Base-by-base conservation (phyloP, 2,329 filamentous ascomycete species). In the Tolypocladium ophioglossoides region DNA sequence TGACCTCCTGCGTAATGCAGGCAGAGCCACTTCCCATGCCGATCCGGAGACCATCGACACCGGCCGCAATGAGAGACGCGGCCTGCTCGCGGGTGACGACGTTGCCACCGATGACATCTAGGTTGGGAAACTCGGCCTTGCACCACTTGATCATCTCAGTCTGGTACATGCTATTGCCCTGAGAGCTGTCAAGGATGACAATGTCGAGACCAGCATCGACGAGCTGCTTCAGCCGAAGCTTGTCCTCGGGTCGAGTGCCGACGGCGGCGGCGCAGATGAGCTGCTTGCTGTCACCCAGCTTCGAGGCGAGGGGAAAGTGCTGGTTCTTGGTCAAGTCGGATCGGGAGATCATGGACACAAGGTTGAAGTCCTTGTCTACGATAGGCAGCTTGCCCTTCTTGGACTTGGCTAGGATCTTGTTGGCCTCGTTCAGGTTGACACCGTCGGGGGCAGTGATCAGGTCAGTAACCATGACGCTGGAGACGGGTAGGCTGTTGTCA, bases 331-430 rank as follows among this genome's bases (percentile, higher is more conserved):
- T 96, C 74, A 99, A 77, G 74, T 99, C 94, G 64, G 91, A 96
- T 64, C 94, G 85, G 59, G 89, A 91, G 69, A 96, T 86, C 78
- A 95, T 87, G 62, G 94, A 96, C 58, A 96, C 84, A 50, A 96
- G 81, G 76, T 95, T 95, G 68, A 85, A 86, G 52, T 85, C 75
- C 66, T 83, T 78, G 73, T 96, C 91, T 51, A 96, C 85, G 58
- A 96, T 95, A 57, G 91, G 91, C 56, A 96, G 84, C 79, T 96
- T 96, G 74, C 94, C 94, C 82, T 99, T 99, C 83, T 96, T 96
- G 58, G 92, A 97, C 75, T 88, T 85, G 69, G 89, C 87, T 52
- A 99, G 84, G 61, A 97, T 92, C 63, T 84, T 84, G 77, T 99
- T 99, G 67, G 94, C 94, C 74, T 96, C 91, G 61, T 79, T 72